Base-by-base conservation (phyloP, 495 filamentous ascomycete species). In the Penicillium manginii region DNA sequence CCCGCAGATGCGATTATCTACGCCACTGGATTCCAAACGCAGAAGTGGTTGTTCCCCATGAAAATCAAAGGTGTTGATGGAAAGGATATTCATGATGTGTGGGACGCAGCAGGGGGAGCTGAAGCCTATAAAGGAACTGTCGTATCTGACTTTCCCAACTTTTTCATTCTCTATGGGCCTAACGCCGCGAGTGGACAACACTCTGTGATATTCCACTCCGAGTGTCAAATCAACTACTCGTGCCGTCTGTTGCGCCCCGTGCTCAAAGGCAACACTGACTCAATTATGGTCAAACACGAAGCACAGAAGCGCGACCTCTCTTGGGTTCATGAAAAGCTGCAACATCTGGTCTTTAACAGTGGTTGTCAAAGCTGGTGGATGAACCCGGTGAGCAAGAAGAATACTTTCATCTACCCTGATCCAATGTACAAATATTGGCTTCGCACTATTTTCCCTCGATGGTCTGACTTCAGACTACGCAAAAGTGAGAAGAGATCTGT, bases 161-260 rank as follows among this genome's bases (percentile, higher is more conserved):
- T 86, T 62, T 86, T 85, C 69, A 76, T 84, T 7, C 72, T 86
- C 2, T 81, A 83, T 60, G 84, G 84, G 0, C 84, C 84, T 0
- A 87, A 87, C 57, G 82, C 83, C n/a, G n/a, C 39, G 39, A 42
- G 15, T 3, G 84, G 84, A 1, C 84, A 87, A 61, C 75, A 73
- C 2, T 81, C 75, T 12, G 81, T 84, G 0, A 78, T 85, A 17
- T 70, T 86, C 32, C 75, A 77, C 0, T 74, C 70, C 35, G 84
- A 87, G 62, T 83, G 83, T 52, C 79, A 80, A 77, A 73, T 84
- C 29, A 62, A 77, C 46, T 71, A 73, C 33, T 61, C 59, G 4
- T 54, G 73, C 10, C 64, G 66, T 3, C 58, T 74, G 31, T 59
- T 74, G 26, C 63, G 64, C 15, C 53, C 60, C 19, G 64, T 71